These are phyloP conservation scores for Circinella umbellata DNA, from an alignment of 371 early-diverging fungal species.

Conservation along the genomic window DNA sequence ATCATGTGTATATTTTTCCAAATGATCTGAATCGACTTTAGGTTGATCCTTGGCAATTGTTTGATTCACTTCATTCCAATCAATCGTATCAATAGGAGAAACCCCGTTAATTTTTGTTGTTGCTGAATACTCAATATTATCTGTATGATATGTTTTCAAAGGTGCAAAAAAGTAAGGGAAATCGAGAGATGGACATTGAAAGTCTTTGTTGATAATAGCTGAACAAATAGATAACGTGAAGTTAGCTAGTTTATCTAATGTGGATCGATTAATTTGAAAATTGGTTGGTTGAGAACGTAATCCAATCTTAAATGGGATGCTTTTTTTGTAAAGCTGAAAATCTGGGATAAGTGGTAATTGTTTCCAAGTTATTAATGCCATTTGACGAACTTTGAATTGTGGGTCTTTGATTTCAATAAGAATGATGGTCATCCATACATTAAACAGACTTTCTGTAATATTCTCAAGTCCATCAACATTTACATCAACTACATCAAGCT, in stretches of 20 bases:
- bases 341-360: slow-evolving; percentile 48
- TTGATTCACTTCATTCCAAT: slow-evolving; percentile 59
- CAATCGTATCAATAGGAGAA: slow-evolving; percentile 36
- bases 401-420: slow-evolving; percentile 28
- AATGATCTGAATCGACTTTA: slow-evolving; percentile 23
- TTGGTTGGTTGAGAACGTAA: slow-evolving; percentile 24
- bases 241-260: slow-evolving; percentile 43
- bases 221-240: slow-evolving; percentile 56
- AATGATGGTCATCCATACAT: slow-evolving; percentile 32
- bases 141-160: slow-evolving; percentile 21
- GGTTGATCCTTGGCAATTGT: slow-evolving; percentile 21
- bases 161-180: slow-evolving; percentile 68
- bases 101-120: neutral
- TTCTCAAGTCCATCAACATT: slow-evolving; percentile 21
- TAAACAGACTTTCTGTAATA: slow-evolving; percentile 36
- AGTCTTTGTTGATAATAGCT: slow-evolving; percentile 57
- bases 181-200: slow-evolving; percentile 53
- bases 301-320: slow-evolving; percentile 28
- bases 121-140: slow-evolving; percentile 5
- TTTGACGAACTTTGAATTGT: slow-evolving; percentile 40
- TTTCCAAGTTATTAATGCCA: slow-evolving; percentile 56
- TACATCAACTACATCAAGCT: neutral
- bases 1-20: slow-evolving; percentile 31
- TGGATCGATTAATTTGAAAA: slow-evolving; percentile 34
- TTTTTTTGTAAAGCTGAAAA: slow-evolving; percentile 49